phyloP scores from a whole-genome alignment of 2,329 filamentous ascomycete species.

The Ilyonectria sp. region DNA sequence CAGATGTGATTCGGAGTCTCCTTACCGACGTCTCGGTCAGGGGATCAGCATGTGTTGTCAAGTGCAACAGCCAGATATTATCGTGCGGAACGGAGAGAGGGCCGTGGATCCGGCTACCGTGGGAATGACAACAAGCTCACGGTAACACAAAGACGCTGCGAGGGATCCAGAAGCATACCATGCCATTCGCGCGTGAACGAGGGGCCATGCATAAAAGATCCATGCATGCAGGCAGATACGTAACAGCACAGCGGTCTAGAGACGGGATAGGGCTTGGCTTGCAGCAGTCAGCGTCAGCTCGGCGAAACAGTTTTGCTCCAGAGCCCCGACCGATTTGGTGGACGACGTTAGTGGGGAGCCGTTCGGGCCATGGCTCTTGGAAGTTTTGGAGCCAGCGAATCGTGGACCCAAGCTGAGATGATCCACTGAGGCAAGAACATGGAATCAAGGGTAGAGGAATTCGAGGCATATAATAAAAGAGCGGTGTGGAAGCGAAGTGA shows the following conservation, averaged over 20 bases:
- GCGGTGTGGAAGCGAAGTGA: slow-evolving; percentile 43
- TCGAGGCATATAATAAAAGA: slow-evolving; percentile 45
- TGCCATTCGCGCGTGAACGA: slow-evolving; percentile 44
- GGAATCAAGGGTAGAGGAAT: slow-evolving; percentile 34
- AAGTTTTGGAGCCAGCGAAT: slow-evolving; percentile 32
- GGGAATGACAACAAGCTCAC: slow-evolving; percentile 14
- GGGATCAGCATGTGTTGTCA: slow-evolving; percentile 14
- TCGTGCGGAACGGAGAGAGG: slow-evolving; percentile 20
- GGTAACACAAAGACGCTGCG: slow-evolving; percentile 39
- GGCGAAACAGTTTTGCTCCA: slow-evolving; percentile 24
- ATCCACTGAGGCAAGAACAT: slow-evolving; percentile 34
- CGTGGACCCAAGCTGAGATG: slow-evolving; percentile 36
- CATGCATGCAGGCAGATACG: slow-evolving; percentile 48
- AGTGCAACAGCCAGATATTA: slow-evolving; percentile 1
- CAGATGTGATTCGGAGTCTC: slow-evolving; percentile 19
- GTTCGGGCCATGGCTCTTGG: slow-evolving; percentile 27
- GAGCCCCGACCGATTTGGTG: slow-evolving; percentile 27
- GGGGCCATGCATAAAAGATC: slow-evolving; percentile 43
- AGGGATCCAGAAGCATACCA: slow-evolving; percentile 40
- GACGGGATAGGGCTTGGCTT: slow-evolving; percentile 35
- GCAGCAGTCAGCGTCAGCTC: slow-evolving; percentile 31
- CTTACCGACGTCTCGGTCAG: slow-evolving; percentile 12
- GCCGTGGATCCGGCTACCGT: slow-evolving; percentile 30
- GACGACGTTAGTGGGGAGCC: slow-evolving; percentile 24
- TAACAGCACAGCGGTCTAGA: slow-evolving; percentile 42